Percentiles rank a stretch among this genome's conserved stretches.
Conservation (phyloP, 1,284 basidiomycete genomes). For the Sporisorium exsertum region DNA sequence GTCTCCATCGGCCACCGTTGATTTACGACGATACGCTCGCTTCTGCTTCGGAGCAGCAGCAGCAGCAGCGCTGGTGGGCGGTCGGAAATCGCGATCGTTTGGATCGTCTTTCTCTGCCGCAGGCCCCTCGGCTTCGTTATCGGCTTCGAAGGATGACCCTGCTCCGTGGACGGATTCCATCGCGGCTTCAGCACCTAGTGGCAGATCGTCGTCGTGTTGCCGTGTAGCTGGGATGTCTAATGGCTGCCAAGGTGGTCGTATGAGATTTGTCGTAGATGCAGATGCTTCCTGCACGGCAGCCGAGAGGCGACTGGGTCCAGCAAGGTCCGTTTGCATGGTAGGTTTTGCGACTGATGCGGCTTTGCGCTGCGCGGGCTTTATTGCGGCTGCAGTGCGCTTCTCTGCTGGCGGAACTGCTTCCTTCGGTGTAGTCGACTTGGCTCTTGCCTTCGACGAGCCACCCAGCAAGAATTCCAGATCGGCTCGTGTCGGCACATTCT, state of each 20-base stretch:
- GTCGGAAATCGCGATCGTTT: conserved; percentile 33
- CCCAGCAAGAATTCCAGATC: conserved; percentile 38
- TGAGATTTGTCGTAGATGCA: neutral
- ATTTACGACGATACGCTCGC: conserved; percentile 12
- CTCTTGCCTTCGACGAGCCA: conserved; percentile 13
- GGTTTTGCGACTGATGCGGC: neutral
- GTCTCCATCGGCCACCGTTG: neutral
- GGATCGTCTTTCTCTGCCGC: conserved; percentile 19
- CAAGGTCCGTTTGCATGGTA: neutral
- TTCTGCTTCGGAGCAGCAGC: neutral
- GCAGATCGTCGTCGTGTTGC: conserved; percentile 25
- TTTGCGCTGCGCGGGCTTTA: neutral
- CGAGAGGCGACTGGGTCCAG: conserved; percentile 11
- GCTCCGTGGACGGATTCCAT: conserved; percentile 28
- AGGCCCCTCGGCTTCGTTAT: conserved; percentile 14
- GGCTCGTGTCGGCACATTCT: conserved; percentile 20
- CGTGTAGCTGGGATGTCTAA: neutral
- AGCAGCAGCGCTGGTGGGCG: neutral
- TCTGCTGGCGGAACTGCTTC: neutral
- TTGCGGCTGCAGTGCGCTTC: neutral
- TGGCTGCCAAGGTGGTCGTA: neutral
- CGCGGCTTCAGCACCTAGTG: conserved; percentile 29
- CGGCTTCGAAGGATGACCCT: conserved; percentile 18
- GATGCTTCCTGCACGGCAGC: neutral
- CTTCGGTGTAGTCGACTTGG: conserved; percentile 8